phyloP scores from a whole-genome alignment of 2,329 filamentous ascomycete genomes.

The Alternaria atra region DNA sequence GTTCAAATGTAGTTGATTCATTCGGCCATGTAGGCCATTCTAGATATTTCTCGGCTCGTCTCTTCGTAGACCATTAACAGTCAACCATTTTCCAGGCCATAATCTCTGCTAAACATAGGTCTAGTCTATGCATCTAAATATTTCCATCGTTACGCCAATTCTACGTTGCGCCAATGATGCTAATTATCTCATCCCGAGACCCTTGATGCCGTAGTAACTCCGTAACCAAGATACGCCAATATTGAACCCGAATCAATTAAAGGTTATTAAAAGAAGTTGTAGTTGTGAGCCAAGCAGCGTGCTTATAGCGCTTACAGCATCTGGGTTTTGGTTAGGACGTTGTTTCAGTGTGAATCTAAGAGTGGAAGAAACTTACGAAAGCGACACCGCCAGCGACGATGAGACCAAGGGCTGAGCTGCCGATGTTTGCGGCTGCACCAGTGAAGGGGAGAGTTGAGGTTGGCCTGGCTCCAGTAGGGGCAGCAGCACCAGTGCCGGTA shows the following conservation, averaged over 20 bases:
- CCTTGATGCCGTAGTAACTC: conserved; percentile 4
- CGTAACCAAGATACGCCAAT: conserved; percentile 15
- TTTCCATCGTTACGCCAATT: conserved; percentile 1
- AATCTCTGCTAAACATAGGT: not conserved
- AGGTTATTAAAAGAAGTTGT: conserved; percentile 3
- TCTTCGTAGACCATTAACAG: not conserved
- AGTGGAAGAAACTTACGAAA: conserved; percentile 28
- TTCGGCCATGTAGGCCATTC: not conserved
- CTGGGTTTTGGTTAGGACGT: conserved; percentile 7
- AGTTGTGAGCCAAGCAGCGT: not conserved
- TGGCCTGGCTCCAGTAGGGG: conserved; percentile 23
- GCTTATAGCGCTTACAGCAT: conserved; percentile 17
- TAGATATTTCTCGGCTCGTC: not conserved
- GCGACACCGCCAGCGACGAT: conserved; percentile 45
- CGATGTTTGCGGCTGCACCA: conserved; percentile 36
- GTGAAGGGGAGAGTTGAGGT: conserved; percentile 37
- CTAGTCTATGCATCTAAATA: conserved; percentile 2
- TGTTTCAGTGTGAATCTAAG: not conserved
- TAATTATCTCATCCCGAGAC: not conserved
- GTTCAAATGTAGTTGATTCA: not conserved
- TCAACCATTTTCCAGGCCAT: conserved; percentile 2
- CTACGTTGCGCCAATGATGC: conserved; percentile 10
- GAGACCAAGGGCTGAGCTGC: conserved; percentile 40
- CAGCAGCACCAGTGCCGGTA: conserved; percentile 33
- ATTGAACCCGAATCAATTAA: conserved; percentile 6